Evolutionary conservation across 306 rosid genomes (phyloP).

Genomic region (Quercus mongolica): DNA sequence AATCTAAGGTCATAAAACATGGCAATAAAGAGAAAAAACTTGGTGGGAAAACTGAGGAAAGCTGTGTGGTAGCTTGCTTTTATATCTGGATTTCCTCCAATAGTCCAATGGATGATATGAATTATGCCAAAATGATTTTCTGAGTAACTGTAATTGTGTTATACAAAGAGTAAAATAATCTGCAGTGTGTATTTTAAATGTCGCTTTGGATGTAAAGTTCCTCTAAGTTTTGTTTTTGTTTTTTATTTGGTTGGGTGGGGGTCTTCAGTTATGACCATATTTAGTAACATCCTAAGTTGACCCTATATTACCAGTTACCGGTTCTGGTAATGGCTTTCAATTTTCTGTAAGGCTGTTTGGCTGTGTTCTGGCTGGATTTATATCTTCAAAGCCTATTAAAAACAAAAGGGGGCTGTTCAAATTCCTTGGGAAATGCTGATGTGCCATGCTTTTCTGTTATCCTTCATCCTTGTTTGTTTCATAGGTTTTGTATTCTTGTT

Average conservation of each 20-base stretch:
- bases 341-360: background rate
- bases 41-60: too few species aligned
- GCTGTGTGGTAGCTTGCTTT: background rate
- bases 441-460: background rate
- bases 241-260: too few species aligned
- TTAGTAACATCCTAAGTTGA: constrained; percentile 2
- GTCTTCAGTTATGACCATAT: too few species aligned
- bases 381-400: background rate
- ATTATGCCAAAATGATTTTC: background rate
- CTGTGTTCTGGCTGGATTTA: background rate
- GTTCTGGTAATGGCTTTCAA: background rate
- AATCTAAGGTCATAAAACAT: background rate
- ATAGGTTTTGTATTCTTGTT: constrained; percentile 2
- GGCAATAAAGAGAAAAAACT: too few species aligned
- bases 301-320: background rate
- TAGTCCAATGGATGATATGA: background rate
- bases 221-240: too few species aligned
- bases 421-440: background rate
- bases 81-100: background rate
- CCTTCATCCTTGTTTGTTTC: background rate
- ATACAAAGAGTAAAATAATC: background rate
- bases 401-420: background rate
- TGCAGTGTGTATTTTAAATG: background rate
- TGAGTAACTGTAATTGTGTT: background rate
- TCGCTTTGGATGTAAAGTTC: background rate